Conservation (phyloP, 768 basidiomycete genomes). For the Tylopilus rubrobrunneus region DNA sequence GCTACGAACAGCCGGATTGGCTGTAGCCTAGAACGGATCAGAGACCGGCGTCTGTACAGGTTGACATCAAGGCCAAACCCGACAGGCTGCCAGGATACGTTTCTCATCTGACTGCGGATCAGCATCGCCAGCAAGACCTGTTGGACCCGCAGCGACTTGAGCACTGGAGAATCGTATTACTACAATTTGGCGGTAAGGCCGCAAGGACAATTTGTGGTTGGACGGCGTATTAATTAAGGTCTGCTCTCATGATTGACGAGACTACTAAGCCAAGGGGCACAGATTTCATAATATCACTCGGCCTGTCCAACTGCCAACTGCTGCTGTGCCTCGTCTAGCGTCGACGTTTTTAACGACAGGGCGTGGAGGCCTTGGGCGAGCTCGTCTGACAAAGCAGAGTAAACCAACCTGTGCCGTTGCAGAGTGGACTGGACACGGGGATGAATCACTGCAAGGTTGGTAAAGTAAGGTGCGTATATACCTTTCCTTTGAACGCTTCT, state of each 20-base stretch:
- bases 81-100: constrained; percentile 8
- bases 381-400: constrained; percentile 68
- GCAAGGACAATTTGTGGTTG: constrained; percentile 19
- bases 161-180: constrained; percentile 19
- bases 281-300: constrained; percentile 24
- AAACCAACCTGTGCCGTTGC: constrained; percentile 79
- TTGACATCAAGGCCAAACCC: constrained; percentile 6
- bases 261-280: constrained; percentile 6
- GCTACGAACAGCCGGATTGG: constrained; percentile 16
- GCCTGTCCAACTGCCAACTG: constrained; percentile 17
- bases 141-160: constrained; percentile 6
- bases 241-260: constrained; percentile 29
- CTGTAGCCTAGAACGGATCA: constrained; percentile 29
- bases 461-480: constrained; percentile 28
- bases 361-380: constrained; percentile 71
- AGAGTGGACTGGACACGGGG: constrained; percentile 52
- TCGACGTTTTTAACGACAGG: constrained; percentile 71
- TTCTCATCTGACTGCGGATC: constrained; percentile 14
- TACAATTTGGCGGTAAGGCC: constrained; percentile 12
- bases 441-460: constrained; percentile 8
- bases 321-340: constrained; percentile 46
- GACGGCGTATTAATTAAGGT: constrained; percentile 27
- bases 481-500: constrained; percentile 70
- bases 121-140: constrained; percentile 13
- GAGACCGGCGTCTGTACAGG: constrained; percentile 9